Base-by-base conservation (phyloP, 495 filamentous ascomycete species). In the Penicillium verhagenii region DNA sequence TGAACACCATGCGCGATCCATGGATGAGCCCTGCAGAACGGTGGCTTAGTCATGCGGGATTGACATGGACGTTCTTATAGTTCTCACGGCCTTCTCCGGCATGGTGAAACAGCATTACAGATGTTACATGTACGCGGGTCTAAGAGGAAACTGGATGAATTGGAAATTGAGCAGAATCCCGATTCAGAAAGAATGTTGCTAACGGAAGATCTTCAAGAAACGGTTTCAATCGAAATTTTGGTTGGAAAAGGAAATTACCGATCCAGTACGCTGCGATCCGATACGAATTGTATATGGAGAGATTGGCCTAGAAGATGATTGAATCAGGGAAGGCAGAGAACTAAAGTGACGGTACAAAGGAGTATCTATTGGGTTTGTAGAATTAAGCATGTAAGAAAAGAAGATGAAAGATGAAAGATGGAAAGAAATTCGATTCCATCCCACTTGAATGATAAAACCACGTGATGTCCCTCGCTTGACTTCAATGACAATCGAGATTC, bases 1-100 rank as follows among this genome's bases (percentile, higher is more conserved):
- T 58, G 50, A 49, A 49, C 43, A 23, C 51, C 40, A 13, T 24
- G 43, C 44, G 18, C 39, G 53, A 46, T 28, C 23, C 43, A 46
- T 28, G 43, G 23, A 46, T 46, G 23, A n/a, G 23, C 13, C 42
- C 42, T 25, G 43, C 23, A 46, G 16, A n/a, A 11, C 13, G 7
- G 42, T 19, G n/a, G 50, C 37, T 52, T 52, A 52, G 50, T 52
- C 50, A 52, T 43, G 24, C 9, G 6, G 8, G 19, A n/a, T n/a
- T n/a, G n/a, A n/a, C n/a, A n/a, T n/a, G n/a, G n/a, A n/a, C n/a
- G n/a, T n/a, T n/a, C n/a, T n/a, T n/a, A n/a, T n/a, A n/a, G n/a
- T n/a, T n/a, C n/a, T n/a, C n/a, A n/a, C n/a, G n/a, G n/a, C n/a
- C n/a, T n/a, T n/a, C n/a, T n/a, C n/a, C n/a, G n/a, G n/a, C n/a